These are phyloP conservation scores for Recurvomyces mirabilis DNA, from an alignment of 495 filamentous ascomycete genomes.

Conservation along the genomic window DNA sequence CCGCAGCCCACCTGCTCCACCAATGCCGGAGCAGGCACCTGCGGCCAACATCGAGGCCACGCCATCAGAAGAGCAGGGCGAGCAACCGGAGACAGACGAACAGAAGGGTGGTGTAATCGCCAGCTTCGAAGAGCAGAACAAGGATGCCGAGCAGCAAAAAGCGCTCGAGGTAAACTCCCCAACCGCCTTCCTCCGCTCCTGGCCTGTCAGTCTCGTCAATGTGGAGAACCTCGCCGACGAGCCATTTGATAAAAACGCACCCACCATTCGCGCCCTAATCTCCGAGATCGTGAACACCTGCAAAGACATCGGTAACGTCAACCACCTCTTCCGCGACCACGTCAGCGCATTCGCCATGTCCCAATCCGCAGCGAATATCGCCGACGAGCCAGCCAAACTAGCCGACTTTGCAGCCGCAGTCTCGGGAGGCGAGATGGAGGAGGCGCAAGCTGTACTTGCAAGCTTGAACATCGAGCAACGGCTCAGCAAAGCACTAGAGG, in stretches of 20 bases:
- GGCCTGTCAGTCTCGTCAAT: constrained; percentile 82
- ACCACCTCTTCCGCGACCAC: constrained; percentile 92
- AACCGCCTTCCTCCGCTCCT: constrained; percentile 81
- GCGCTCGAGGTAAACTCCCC: constrained; percentile 30
- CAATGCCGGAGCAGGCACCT: constrained; percentile 27
- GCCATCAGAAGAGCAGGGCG: constrained; percentile 25
- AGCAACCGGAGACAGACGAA: constrained; percentile 46
- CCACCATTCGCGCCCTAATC: constrained; percentile 76
- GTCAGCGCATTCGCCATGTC: constrained; percentile 94
- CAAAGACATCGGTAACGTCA: constrained; percentile 88
- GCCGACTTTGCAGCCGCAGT: constrained; percentile 97
- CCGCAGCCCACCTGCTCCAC: constrained; percentile 12
- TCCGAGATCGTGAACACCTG: constrained; percentile 98
- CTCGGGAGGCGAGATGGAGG: constrained; percentile 74
- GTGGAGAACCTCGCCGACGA: constrained; percentile 87
- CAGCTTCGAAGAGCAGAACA: constrained; percentile 78
- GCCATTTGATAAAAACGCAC: constrained; percentile 76
- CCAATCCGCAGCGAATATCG: constrained; percentile 86
- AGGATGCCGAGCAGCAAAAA: background rate
- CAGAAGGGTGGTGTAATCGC: constrained; percentile 90
- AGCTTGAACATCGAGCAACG: constrained; percentile 80
- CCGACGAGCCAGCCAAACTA: constrained; percentile 84
- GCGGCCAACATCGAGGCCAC: constrained; percentile 27
- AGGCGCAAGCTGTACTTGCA: constrained; percentile 90
- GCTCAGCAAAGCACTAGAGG: constrained; percentile 75